Conservation (phyloP, 768 basidiomycete genomes). For the Leccinum barrowsii region DNA sequence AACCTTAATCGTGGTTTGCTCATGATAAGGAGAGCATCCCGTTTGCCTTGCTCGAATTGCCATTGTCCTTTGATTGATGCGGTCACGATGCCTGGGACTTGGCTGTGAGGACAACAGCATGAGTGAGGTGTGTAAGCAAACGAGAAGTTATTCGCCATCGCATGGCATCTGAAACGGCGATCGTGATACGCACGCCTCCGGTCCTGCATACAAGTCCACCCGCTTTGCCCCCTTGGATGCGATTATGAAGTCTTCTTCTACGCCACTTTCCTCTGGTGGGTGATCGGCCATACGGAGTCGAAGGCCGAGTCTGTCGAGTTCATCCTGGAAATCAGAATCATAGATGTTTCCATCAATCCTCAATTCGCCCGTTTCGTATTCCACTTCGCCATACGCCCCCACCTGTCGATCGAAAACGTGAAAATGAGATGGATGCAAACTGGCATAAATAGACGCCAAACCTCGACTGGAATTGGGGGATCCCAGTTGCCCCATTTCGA, state of each 20-base stretch:
- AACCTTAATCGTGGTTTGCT: constrained; percentile 22
- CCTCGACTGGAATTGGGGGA: constrained; percentile 32
- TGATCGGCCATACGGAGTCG: constrained; percentile 10
- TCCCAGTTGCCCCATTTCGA: constrained; percentile 41
- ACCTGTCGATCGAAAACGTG: constrained; percentile 20
- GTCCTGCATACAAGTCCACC: constrained; percentile 7
- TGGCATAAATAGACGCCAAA: constrained; percentile 1
- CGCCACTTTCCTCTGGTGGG: constrained; percentile 7
- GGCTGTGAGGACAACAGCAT: constrained; percentile 2
- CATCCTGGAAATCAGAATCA: constrained; percentile 11
- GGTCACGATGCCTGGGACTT: constrained; percentile 24
- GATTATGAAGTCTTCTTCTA: constrained; percentile 25
- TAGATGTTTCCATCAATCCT: constrained; percentile 34
- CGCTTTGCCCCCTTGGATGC: constrained; percentile 22
- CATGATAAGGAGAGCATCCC: constrained; percentile 37
- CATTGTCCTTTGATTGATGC: constrained; percentile 34
- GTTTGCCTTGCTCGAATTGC: constrained; percentile 31
- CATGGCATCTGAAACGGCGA: background rate
- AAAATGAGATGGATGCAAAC: background rate
- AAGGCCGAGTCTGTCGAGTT: constrained; percentile 7
- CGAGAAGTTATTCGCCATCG: background rate
- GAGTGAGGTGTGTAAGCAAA: background rate
- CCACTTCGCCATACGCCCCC: constrained; percentile 32
- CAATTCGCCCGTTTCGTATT: constrained; percentile 29
- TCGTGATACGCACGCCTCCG: constrained; percentile 20